A percentile compares a stretch with the other conserved stretches of the same genome.
phyloP scores from a whole-genome alignment of 2,329 filamentous ascomycete species.

The Sodiomyces alkalinus region DNA sequence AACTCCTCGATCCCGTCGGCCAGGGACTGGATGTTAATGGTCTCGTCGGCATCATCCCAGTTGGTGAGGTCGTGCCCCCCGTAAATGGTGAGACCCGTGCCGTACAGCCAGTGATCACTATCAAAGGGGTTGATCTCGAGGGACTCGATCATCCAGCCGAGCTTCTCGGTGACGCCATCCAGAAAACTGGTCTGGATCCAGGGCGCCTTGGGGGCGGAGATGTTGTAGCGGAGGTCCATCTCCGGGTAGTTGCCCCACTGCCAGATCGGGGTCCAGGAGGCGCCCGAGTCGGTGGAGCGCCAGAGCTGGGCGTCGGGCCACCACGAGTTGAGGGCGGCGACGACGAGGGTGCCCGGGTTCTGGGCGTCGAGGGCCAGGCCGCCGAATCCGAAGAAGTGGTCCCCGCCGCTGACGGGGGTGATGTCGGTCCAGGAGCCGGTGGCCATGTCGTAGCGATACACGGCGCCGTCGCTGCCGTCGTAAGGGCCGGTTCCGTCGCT shows the following conservation, averaged over 20 bases:
- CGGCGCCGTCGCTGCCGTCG: conserved; percentile 35
- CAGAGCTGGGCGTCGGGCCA: conserved; percentile 43
- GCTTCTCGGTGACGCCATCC: conserved; percentile 27
- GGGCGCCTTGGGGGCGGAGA: conserved; percentile 31
- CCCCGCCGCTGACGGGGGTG: conserved; percentile 31
- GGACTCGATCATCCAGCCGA: conserved; percentile 48
- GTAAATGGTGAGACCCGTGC: conserved; percentile 37
- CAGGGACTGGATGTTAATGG: conserved; percentile 32
- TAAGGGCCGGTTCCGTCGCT: conserved; percentile 40
- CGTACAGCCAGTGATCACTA: conserved; percentile 45
- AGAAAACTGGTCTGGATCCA: conserved; percentile 38
- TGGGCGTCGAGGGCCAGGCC: conserved; percentile 37
- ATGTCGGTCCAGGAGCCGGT: conserved; percentile 37
- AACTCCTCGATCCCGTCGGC: conserved; percentile 41
- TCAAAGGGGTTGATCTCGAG: conserved; percentile 43
- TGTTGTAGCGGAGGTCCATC: conserved; percentile 28
- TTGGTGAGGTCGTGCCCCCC: conserved; percentile 37
- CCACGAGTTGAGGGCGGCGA: conserved; percentile 42
- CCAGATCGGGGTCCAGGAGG: conserved; percentile 39
- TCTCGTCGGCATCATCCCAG: conserved; percentile 29
- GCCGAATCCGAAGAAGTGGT: conserved; percentile 39
- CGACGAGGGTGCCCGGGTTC: conserved; percentile 39
- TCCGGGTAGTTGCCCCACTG: conserved; percentile 30
- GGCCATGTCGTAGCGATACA: conserved; percentile 38
- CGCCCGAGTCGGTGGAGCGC: conserved; percentile 37